Evolutionary conservation across 805 yeast genomes (phyloP), one percentile per base, ranked within the genome.

Genomic region (Yarrowia hollandica): DNA sequence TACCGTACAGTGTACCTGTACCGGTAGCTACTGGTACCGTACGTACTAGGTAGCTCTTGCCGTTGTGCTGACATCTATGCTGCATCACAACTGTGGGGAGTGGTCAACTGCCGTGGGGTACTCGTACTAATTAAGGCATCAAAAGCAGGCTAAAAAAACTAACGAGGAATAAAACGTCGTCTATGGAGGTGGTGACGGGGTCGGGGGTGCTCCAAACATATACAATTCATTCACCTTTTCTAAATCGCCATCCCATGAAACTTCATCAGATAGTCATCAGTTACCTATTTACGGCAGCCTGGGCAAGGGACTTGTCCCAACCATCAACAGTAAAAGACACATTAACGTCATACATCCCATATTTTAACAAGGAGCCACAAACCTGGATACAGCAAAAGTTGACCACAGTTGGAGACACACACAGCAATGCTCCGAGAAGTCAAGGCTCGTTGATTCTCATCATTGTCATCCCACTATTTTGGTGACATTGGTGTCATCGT

Each of bases 81-180:
- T 26, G 48, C 48, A 8, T 41, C 48, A 16, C 23, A 41, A 22
- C 16, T 41, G 48, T 26, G 48, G 48, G 41, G 48, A 10, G 48
- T 7, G n/a, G 5, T 22, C 21, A 22, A 18, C 21, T 16, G 25
- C 26, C 18, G 23, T 3, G 8, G 48, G 5, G n/a, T n/a, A n/a
- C n/a, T n/a, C n/a, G n/a, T n/a, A n/a, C n/a, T n/a, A 3, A 16
- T 33, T 26, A 41, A 41, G 48, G 22, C 33, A 25, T 33, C 9
- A 41, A 41, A 41, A 41, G 30, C 22, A 25, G 33, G 11, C 48
- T 41, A 41, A 26, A 26, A 26, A 33, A 12, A 8, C 33, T n/a
- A 25, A 26, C 18, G 31, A 25, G 31, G 22, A 11, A 41, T 14
- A 25, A 16, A 21, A 15, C 14, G 15, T 21, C 23, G 41, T 12